Evolutionary conservation across 805 yeast genomes (phyloP), one percentile per base, ranked within the genome.

Genomic region (Ogataea pignaliae): DNA sequence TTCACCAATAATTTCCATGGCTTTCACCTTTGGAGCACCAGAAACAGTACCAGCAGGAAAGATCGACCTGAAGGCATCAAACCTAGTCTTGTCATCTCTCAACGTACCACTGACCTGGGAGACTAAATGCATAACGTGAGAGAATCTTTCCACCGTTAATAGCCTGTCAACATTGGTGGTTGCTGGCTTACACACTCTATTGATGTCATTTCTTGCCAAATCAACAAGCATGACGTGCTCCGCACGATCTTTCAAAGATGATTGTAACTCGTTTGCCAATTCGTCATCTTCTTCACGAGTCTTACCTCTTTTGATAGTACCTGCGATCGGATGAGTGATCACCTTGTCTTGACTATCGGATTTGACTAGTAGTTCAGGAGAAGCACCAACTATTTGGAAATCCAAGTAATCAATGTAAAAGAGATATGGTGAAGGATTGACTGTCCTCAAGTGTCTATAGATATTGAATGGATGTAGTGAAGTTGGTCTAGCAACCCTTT

Each of bases 11-110:
- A 93, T 72, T 65, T 90, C 95, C 98, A 93, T 93, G 10, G 99
- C 99, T 56, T 79, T 81, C 35, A 93, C 95, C 66, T 93, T 93
- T 44, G 99, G 99, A 2, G 99, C 98, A 34, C 99, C 99, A 44
- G 95, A 83, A 11, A 91, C 98, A 1, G 99, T 93, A 36, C 99
- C 99, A 1, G 99, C 99, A 16, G 99, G 99, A 81, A 93, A 93
- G 43, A 93, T 88, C 3, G 97, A 89, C 63, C 99, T 79, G 69
- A 93, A 89, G 0, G 99, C 99, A 69, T 93, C 99, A 60, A 93
- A 93, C 52, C 98, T 75, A 11, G 91, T 83, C 70, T 88, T 84
- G 47, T 78, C 97, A 0, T 72, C 66, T 60, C 99, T 76, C 57
- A 93, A 71, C 2, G 83, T 87, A 12, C 99, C 99, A 48, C 95